These are phyloP conservation scores for Suillus hirtellus DNA, from an alignment of 768 basidiomycete species.

Conservation along the genomic window DNA sequence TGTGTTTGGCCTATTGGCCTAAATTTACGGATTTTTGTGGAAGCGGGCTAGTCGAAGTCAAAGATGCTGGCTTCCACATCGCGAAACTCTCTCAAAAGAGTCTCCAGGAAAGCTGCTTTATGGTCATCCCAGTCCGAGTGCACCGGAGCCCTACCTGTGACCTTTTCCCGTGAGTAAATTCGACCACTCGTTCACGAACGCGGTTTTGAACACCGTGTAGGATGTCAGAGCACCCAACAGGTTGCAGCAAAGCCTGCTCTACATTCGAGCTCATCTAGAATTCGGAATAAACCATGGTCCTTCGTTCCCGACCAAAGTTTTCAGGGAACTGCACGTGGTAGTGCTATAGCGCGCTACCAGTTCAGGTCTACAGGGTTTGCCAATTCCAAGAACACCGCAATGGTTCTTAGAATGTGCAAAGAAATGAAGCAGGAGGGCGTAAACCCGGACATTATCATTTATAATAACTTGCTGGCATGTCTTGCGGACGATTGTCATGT, in stretches of 20 bases:
- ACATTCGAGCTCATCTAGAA: background rate
- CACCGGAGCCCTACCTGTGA: background rate
- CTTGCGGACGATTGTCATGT: conserved; percentile 43
- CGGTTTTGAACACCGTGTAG: conserved; percentile 5
- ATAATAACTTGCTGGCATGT: conserved; percentile 56
- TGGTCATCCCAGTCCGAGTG: conserved; percentile 2
- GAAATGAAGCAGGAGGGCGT: conserved; percentile 61
- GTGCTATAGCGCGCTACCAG: conserved; percentile 32
- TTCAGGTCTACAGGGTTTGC: conserved; percentile 27
- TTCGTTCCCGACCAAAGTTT: conserved; percentile 26
- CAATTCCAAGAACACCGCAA: conserved; percentile 24
- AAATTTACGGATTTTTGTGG: conserved; percentile 11
- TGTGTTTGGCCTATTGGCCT: conserved; percentile 13
- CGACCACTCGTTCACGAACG: background rate
- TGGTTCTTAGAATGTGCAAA: conserved; percentile 33
- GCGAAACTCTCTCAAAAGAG: conserved; percentile 22
- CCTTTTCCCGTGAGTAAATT: conserved; percentile 7
- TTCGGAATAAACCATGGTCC: conserved; percentile 29
- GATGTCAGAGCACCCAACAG: conserved; percentile 11
- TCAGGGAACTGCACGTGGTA: conserved; percentile 24
- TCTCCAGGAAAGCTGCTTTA: background rate
- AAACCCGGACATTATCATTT: conserved; percentile 54
- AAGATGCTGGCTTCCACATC: conserved; percentile 27
- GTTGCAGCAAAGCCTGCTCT: background rate
- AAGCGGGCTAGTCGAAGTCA: background rate